phyloP scores from a whole-genome alignment of 2,329 filamentous ascomycete genomes.

The Ceratocystis papillata region DNA sequence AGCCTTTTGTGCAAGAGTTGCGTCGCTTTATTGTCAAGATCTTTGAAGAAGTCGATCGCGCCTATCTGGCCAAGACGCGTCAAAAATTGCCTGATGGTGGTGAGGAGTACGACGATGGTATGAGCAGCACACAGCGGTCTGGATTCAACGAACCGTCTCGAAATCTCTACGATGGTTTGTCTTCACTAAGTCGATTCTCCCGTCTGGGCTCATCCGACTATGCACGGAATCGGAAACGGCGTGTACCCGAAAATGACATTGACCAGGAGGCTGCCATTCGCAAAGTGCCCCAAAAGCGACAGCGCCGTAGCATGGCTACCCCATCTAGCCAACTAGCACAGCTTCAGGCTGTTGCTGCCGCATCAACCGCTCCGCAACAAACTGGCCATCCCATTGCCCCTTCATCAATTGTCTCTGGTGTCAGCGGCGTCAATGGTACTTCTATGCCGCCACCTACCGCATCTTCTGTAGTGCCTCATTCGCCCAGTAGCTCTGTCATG shows the following conservation, averaged over 20 bases:
- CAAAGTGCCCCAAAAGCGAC: slow-evolving; percentile 24
- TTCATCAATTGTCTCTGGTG: neutral
- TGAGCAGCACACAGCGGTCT: slow-evolving; percentile 13
- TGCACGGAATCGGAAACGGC: slow-evolving; percentile 23
- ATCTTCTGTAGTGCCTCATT: slow-evolving; percentile 11
- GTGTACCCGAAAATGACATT: slow-evolving; percentile 14
- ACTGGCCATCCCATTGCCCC: neutral
- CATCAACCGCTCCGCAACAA: neutral
- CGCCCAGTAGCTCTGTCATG: slow-evolving; percentile 3
- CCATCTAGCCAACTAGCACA: slow-evolving; percentile 22
- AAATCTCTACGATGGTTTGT: slow-evolving; percentile 23
- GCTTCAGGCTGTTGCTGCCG: slow-evolving; percentile 15
- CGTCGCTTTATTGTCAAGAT: slow-evolving; percentile 22
- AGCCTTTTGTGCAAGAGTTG: slow-evolving; percentile 23
- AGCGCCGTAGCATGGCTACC: slow-evolving; percentile 22
- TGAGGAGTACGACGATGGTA: slow-evolving; percentile 16
- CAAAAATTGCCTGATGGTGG: slow-evolving; percentile 22
- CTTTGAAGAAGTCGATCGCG: slow-evolving; percentile 24
- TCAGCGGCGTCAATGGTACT: neutral
- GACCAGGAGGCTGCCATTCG: slow-evolving; percentile 11
- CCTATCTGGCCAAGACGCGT: slow-evolving; percentile 23
- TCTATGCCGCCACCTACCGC: neutral
- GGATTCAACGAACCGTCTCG: slow-evolving; percentile 21
- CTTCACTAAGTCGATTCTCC: slow-evolving; percentile 22
- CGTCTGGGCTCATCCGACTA: slow-evolving; percentile 20